Evolutionary conservation across 345 rosid species (phyloP), one percentile per base, ranked within the genome.

Genomic region (Boechera retrofracta): DNA sequence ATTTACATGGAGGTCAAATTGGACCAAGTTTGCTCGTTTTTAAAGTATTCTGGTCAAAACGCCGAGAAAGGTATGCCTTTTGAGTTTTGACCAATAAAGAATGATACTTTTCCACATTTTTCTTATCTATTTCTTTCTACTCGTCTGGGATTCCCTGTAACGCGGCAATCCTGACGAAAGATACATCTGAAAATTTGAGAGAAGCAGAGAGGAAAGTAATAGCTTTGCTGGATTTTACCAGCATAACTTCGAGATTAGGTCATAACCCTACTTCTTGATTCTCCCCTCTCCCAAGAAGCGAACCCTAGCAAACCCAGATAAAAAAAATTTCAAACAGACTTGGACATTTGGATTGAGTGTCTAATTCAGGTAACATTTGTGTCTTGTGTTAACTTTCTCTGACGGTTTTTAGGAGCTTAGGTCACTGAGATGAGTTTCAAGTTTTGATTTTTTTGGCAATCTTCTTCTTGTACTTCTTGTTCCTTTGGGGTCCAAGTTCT

Each of bases 111-210:
- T 57, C 67, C 72, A 65, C 72, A 72, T 29, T 59, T 67, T 16
- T 32, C 15, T 77, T 29, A 63, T 63, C 65, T 21, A 21, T 21
- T 7, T 64, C 24, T 28, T 31, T 42, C 9, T 49, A 66, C 69
- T 71, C 36, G 68, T 65, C 77, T 71, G 80, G 12, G 67, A 70
- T 63, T 63, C 80, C 67, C 67, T 71, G 77, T 71, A 71, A 77
- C 77, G 81, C 81, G 77, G 81, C 81, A 71, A 77, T 48, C 38
- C 70, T 44, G 24, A 62, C 3, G 10, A n/a, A 74, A 16, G 58
- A 62, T 33, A 65, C 9, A 68, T 57, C 72, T 52, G 70, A 60
- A 55, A 31, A 2, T 9, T 42, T 26, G 9, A 45, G n/a, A 75
- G 52, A 63, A 65, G 36, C 31, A 11, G 48, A 58, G 44, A 72